A percentile compares a stretch with the other conserved stretches of the same genome.
Conservation (phyloP, 768 basidiomycete species). For the Lentinus tigrinus region DNA sequence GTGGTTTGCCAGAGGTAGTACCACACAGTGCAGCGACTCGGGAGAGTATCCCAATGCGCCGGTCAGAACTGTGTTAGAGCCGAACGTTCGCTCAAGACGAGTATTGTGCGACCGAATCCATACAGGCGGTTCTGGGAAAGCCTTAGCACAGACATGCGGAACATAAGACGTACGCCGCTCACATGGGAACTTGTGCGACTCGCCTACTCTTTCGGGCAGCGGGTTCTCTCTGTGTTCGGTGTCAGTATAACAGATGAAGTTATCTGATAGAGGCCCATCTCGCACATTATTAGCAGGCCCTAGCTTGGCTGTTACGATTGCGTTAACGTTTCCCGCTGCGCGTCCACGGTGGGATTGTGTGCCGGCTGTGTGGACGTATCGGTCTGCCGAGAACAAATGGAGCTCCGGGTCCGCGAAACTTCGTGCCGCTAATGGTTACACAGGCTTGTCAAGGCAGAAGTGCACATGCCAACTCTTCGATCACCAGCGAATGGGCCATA, state of each 20-base stretch:
- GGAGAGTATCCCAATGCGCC: too few relatives aligned
- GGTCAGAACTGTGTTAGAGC: too few relatives aligned
- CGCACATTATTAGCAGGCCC: background rate
- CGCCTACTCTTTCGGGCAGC: background rate
- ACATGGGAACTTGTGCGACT: background rate
- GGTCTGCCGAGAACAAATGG: too few relatives aligned
- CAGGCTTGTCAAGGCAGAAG: too few relatives aligned
- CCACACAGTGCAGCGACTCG: too few relatives aligned
- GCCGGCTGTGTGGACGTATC: background rate
- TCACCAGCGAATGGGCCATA: too few relatives aligned
- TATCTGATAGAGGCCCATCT: background rate
- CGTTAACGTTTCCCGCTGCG: background rate
- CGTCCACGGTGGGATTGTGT: background rate
- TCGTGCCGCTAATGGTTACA: too few relatives aligned
- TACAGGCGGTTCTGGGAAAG: background rate
- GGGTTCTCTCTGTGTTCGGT: background rate
- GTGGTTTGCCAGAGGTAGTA: background rate
- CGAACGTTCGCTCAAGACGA: too few relatives aligned
- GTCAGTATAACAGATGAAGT: background rate
- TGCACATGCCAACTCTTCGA: too few relatives aligned
- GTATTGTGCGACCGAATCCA: background rate
- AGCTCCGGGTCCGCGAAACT: too few relatives aligned
- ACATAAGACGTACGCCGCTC: background rate
- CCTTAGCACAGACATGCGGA: background rate
- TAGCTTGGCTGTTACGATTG: background rate